A percentile compares a stretch with the other conserved stretches of the same genome.
phyloP scores from a whole-genome alignment of 495 filamentous ascomycete genomes.

The Tuber borchii region DNA sequence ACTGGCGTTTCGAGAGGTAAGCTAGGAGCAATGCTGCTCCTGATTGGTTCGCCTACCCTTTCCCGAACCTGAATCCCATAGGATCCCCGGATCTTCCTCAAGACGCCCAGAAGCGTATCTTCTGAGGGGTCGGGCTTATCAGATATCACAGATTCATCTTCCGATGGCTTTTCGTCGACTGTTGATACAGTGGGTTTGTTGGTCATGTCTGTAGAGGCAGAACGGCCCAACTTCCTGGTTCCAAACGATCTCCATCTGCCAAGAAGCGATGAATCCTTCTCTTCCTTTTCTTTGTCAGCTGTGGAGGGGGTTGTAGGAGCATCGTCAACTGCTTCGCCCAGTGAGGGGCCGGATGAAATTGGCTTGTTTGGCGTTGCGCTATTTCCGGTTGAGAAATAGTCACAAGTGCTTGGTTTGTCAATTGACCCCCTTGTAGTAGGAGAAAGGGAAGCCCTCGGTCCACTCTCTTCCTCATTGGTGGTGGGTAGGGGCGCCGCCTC shows the following conservation, averaged over 20 bases:
- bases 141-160: conserved; percentile 47
- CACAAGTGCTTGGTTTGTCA: conserved; percentile 44
- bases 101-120: conserved; percentile 70
- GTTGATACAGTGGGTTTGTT: conserved; percentile 60
- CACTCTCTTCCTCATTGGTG: conserved; percentile 26
- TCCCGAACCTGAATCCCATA: conserved; percentile 68
- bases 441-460: conserved; percentile 48
- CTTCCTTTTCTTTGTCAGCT: conserved; percentile 60
- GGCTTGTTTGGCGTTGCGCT: conserved; percentile 36
- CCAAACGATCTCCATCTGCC: conserved; percentile 52
- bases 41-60: conserved; percentile 53
- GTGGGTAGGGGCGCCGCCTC: conserved; percentile 46
- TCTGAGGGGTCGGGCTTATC: conserved; percentile 80
- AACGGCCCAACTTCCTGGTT: conserved; percentile 70
- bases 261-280: conserved; percentile 53
- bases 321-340: conserved; percentile 49
- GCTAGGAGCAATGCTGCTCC: conserved; percentile 67
- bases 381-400: conserved; percentile 58
- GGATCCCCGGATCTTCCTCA: conserved; percentile 68
- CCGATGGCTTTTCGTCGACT: conserved; percentile 63
- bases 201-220: conserved; percentile 58
- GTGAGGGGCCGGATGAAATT: conserved; percentile 42
- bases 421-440: conserved; percentile 44
- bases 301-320: conserved; percentile 56
- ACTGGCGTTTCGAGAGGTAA: conserved; percentile 77